Base-by-base conservation (phyloP, 2,329 filamentous ascomycete genomes). In the Cladosporium sphaerospermum region DNA sequence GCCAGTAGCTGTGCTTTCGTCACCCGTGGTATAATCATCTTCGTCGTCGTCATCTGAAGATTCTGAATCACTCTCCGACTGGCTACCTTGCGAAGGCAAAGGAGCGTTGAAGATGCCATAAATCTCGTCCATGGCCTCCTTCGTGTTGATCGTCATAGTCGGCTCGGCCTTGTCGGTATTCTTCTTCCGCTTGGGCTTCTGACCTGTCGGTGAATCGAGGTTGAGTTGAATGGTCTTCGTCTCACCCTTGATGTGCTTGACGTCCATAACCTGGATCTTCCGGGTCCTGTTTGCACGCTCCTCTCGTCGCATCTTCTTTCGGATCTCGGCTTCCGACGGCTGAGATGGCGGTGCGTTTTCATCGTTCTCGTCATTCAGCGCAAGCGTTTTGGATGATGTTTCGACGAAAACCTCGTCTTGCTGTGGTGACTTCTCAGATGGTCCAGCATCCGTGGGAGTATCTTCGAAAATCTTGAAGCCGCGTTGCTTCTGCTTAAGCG, bases 111-210 rank as follows among this genome's bases (percentile, higher is more conserved):
- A 99, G 45, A 99, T 89, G 54, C 90, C 90, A 64, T 97, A 97
- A 49, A 99, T 96, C 62, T 99, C 93, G 62, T 97, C 91, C 57
- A 92, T 96, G 4, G 93, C 93, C 59, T 93, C 92, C 62, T 83
- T 88, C 10, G 93, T 99, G 66, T 97, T 90, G 59, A 99, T 82
- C 0, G 93, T 99, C 91, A 99, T 96, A 1, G 93, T 99, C n/a
- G 91, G 88, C 69, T 97, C 92, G 34, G 77, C 73, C 32, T 83
- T 83, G 66, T 86, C 91, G 42, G 75, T 71, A 9, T 78, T 78
- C 48, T 84, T 84, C 68, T 87, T 93, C 69, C 88, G 88, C 77
- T 85, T 86, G 52, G 92, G 78, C 69, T 95, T 97, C 3, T 83
- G 84, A n/a, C 84, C 82, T 0, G 88, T 88, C 0, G 91, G 92